Base-by-base conservation (phyloP, 1,284 basidiomycete genomes). In the Baeospora myosura region DNA sequence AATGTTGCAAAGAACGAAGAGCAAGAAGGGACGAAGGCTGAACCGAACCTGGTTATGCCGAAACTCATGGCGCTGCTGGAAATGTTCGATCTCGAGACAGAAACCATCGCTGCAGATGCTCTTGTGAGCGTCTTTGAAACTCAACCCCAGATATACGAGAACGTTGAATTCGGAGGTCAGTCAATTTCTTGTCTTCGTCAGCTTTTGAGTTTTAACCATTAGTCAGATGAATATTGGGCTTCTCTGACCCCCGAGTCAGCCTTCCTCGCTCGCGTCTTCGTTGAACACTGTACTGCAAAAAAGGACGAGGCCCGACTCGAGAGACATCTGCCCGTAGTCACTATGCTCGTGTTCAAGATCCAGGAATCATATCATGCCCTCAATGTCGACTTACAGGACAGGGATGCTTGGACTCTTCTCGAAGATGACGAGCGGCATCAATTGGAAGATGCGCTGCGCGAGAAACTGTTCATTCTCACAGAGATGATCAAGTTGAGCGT, bases 401-500 rank as follows among this genome's bases (percentile, higher is more conserved):
- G n/a, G n/a, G n/a, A n/a, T n/a, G 60, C 56, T 8, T 64, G 73
- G 26, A 46, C 62, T 23, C 63, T 74, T 28, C 62, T 66, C 20
- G 66, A 55, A 2, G 66, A 68, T 7, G 69, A 72, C 35, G 72
- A 72, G 40, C 63, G 63, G 14, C 70, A 72, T 10, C 61, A 62
- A 29, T 63, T 71, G 26, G 75, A 78, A 25, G 78, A 81, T 25
- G 73, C 74, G 43, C 55, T 74, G 3, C 71, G 78, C 7, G 81
- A 83, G 46, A 65, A 66, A 38, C 82, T 88, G 46, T 86, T 92
- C 48, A 67, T 94, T 11, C 74, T 97, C 23, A 74, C 80, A 2
- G 90, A 97, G 57, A 62, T 98, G 52, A 69, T 97, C 26, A 76
- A 78, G 42, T 76, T 96, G 40, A 85, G 88, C 0, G 73, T 92